Evolutionary conservation across 2,329 filamentous ascomycete species (phyloP).

Genomic region (Cordyceps farinosa): DNA sequence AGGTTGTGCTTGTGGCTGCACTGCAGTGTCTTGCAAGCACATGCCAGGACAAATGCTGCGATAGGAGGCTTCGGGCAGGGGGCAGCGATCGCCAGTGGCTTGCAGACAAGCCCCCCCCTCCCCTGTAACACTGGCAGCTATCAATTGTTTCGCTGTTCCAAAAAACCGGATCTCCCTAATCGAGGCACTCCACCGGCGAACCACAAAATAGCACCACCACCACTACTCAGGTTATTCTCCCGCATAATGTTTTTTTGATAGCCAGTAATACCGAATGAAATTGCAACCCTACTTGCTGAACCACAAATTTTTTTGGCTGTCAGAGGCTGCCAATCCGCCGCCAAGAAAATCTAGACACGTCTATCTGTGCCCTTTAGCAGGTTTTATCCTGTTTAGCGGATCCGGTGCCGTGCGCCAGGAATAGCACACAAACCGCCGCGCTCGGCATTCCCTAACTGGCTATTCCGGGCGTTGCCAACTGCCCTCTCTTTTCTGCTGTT

Average conservation of each 20-base stretch:
- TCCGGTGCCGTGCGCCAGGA: neutral
- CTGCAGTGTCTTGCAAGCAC: neutral
- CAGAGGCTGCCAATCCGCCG: neutral
- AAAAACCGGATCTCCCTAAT: neutral
- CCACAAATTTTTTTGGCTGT: neutral
- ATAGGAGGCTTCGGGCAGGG: neutral
- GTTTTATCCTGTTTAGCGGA: neutral
- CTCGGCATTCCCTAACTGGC: slow-evolving; percentile 8
- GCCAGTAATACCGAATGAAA: neutral
- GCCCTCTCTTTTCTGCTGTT: slow-evolving; percentile 3
- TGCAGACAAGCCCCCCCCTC: neutral
- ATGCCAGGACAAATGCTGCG: neutral
- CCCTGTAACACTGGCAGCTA: neutral
- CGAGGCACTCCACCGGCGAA: neutral
- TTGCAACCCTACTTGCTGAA: neutral
- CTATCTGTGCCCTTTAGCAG: neutral
- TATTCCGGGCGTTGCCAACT: neutral
- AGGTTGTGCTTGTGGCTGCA: neutral
- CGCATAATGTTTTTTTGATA: neutral
- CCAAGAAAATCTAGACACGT: neutral
- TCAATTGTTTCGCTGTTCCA: neutral
- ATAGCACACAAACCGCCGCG: slow-evolving; percentile 2
- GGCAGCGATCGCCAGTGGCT: slow-evolving; percentile 3
- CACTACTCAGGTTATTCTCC: too few relatives aligned
- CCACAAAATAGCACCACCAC: neutral